Evolutionary conservation across 2,329 filamentous ascomycete species (phyloP), one percentile per base, ranked within the genome.

Genomic region (Trichoderma harzianum): DNA sequence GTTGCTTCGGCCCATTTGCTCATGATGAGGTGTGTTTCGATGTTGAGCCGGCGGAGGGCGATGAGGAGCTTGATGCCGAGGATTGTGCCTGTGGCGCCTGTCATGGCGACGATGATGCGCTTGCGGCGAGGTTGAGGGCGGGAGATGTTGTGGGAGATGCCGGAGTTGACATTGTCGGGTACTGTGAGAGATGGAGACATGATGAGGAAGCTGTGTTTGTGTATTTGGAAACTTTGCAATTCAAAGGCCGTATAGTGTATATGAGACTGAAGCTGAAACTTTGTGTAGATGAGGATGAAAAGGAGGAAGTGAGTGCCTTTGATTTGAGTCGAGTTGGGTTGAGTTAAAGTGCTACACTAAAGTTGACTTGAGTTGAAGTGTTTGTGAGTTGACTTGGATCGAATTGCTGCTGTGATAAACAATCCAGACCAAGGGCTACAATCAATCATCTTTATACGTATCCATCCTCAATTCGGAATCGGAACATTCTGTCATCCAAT

Each of bases 21-120:
- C 69, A 76, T 71, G 43, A 75, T 71, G 8, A 76, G 65, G 55
- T 76, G 74, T 11, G 74, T 74, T 51, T 76, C 72, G 47, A 76
- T 53, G 16, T 75, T 74, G 11, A 75, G 71, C 2, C 55, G 72
- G 24, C 74, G 67, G 14, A 74, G 71, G 7, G 60, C 63, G 26
- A 72, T 57, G 30, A 76, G 72, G 16, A 73, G 61, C 11, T 63
- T 69, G 34, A 75, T 73, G 28, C 75, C 75, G 2, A 68, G 55
- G 34, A 68, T 60, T n/a, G 74, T 72, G 14, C 74, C 74, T 2
- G 74, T 76, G 30, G 74, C 74, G 28, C 74, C 74, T 3, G 74
- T 76, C 53, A 76, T 73, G 62, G 74, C 74, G 12, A 76, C 73
- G 26, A 76, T 66, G 28, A 76, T 74, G 67, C 36, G 67, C 16